A percentile compares a stretch with the other conserved stretches of the same genome.
These are phyloP conservation scores for Plectosphaerella plurivora DNA, from an alignment of 2,329 filamentous ascomycete genomes.

Conservation along the genomic window DNA sequence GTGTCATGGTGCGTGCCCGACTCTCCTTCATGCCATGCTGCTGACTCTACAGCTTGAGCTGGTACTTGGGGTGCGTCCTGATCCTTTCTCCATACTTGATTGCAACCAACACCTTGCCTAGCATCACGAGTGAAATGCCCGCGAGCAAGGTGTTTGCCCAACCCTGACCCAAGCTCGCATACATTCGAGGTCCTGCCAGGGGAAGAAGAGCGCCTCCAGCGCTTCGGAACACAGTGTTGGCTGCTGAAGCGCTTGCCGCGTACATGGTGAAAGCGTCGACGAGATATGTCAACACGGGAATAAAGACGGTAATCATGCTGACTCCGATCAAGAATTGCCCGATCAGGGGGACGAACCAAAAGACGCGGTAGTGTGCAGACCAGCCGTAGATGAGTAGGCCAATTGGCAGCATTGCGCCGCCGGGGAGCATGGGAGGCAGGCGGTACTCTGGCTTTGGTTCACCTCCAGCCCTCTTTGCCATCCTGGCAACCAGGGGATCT, in stretches of 20 bases:
- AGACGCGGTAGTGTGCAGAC: slow-evolving; percentile 41
- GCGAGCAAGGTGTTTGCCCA: slow-evolving; percentile 15
- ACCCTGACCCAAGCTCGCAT: slow-evolving; percentile 11
- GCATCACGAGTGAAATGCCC: not conserved
- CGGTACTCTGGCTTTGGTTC: no score
- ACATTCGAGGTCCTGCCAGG: slow-evolving; percentile 11
- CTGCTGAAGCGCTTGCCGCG: slow-evolving; percentile 49
- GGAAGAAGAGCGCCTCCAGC: slow-evolving; percentile 22
- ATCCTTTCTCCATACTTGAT: not conserved
- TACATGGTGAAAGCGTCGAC: slow-evolving; percentile 51
- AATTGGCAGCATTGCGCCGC: slow-evolving; percentile 34
- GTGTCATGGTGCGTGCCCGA: no score
- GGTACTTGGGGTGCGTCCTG: not conserved
- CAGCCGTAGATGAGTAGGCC: slow-evolving; percentile 20
- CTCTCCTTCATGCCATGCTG: no score
- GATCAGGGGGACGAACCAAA: slow-evolving; percentile 55
- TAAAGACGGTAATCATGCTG: slow-evolving; percentile 38
- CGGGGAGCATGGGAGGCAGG: slow-evolving; percentile 17
- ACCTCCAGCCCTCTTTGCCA: no score
- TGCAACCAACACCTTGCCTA: not conserved
- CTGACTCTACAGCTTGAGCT: no score
- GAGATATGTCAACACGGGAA: slow-evolving; percentile 58
- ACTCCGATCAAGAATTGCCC: slow-evolving; percentile 44
- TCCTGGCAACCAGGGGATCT: no score
- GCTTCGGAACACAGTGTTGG: slow-evolving; percentile 54